phyloP scores from a whole-genome alignment of 495 filamentous ascomycete genomes.

The Lindgomyces ingoldianus region DNA sequence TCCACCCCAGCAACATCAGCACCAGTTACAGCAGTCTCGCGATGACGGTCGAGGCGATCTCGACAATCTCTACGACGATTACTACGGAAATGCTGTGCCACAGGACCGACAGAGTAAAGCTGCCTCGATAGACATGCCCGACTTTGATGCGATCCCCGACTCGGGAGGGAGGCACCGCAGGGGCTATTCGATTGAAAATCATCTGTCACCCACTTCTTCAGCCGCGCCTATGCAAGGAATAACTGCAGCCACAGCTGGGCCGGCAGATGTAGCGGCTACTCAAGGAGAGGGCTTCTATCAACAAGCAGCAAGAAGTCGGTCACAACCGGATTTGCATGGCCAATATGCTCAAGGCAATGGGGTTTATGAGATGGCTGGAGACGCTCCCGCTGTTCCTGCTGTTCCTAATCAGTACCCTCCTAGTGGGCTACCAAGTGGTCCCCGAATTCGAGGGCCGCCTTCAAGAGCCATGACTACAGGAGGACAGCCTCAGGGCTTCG shows the following conservation, averaged over 20 bases:
- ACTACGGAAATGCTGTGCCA: constrained; percentile 47
- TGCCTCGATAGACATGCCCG: constrained; percentile 61
- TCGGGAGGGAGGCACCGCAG: constrained; percentile 39
- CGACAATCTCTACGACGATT: constrained; percentile 58
- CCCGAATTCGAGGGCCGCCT: constrained; percentile 37
- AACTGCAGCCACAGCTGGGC: constrained; percentile 1
- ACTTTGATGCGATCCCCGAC: constrained; percentile 68
- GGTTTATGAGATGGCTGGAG: constrained; percentile 70
- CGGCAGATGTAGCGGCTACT: constrained; percentile 23
- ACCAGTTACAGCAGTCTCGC: constrained; percentile 22
- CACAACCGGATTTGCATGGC: constrained; percentile 66
- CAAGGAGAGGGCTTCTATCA: constrained; percentile 46
- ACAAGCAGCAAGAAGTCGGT: constrained; percentile 56
- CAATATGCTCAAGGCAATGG: constrained; percentile 44
- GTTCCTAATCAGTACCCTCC: constrained; percentile 42
- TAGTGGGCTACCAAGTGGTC: constrained; percentile 40
- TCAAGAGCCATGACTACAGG: constrained; percentile 18
- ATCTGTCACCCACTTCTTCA: constrained; percentile 42
- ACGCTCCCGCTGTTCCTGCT: constrained; percentile 51
- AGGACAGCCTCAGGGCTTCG: constrained; percentile 23
- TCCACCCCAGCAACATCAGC: constrained; percentile 17
- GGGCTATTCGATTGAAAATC: constrained; percentile 51
- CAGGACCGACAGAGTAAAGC: constrained; percentile 22
- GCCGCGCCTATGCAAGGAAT: constrained; percentile 12
- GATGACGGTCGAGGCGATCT: constrained; percentile 26